Evolutionary conservation across 2,329 filamentous ascomycete species (phyloP), one percentile per base, ranked within the genome.

Genomic region (Claviceps africana): DNA sequence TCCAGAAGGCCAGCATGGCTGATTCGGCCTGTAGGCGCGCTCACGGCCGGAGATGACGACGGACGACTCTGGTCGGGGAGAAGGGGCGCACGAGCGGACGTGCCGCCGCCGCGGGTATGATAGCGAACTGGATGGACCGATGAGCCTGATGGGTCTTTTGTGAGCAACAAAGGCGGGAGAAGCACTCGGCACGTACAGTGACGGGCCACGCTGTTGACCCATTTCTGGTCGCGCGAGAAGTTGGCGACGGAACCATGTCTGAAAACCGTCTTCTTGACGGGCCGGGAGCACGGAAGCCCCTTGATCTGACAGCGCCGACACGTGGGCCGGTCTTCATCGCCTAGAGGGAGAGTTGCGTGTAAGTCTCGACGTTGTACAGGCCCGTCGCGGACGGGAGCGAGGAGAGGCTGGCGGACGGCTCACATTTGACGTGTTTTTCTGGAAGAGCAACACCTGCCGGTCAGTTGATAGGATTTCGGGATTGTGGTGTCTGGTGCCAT

Each of bases 381-480:
- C 7, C 21, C 3, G 40, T 4, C 1, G 9, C 13, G 13, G 8
- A 28, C 4, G 22, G n/a, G 15, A 13, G 19, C 6, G 21, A 28
- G 42, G 42, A 44, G 17, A 44, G 21, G 0, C 10, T 15, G 42
- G 17, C 22, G n/a, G 10, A 1, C 25, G 17, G 11, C 63, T 58
- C 55, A 66, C 65, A 67, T 58, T 65, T 67, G 47, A 67, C 62
- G 55, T 67, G 64, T 49, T 66, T 67, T 43, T 67, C 65, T 67
- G 43, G 7, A 8, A 2, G 0, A 1, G 19, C 53, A 25, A 25
- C 25, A 25, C 1, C 17, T 37, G 8, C 11, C 31, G 2, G 35
- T 37, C 35, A 37, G 35, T n/a, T 7, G 15, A n/a, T 37, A 15
- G 5, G 5, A n/a, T 37, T 37, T 37, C 17, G 13, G 15, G 19